Base-by-base conservation (phyloP, 306 rosid genomes). In the Argentina anserina region DNA sequence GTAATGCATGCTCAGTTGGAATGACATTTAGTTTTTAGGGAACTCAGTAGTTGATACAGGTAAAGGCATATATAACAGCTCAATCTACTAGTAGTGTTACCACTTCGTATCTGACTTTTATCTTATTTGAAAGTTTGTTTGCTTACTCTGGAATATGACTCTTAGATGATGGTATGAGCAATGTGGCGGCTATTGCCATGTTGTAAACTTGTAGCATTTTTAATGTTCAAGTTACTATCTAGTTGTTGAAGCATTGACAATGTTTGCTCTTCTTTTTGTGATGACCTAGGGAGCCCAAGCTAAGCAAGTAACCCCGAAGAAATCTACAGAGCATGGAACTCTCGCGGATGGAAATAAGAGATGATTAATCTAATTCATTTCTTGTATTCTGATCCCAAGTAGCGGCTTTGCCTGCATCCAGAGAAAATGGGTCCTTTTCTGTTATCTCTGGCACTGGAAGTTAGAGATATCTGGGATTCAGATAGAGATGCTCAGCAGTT, bases 221-320 rank as follows among this genome's bases (percentile, higher is more conserved):
- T 11, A 29, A n/a, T 31, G 18, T 14, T 46, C 65, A 7, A 23
- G 17, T 25, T 45, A 39, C 34, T 64, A 8, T 61, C 41, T 52
- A 41, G 43, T 70, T 8, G 34, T 23, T 3, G 68, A 73, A 34
- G 76, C 65, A 18, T 75, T 21, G n/a, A 70, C 49, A 67, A 18
- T 72, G 39, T 33, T 10, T 15, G n/a, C 73, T 63, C 64, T 41
- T 40, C 37, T 50, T 69, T 47, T 31, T 78, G 43, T 83, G 58
- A 60, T 79, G 31, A 69, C 67, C 20, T 75, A 85, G 90, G 92
- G 83, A 49, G 90, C 86, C 84, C 97, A 93, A 80, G 73, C 72
- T 65, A 89, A 86, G 87, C 81, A 81, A 65, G 86, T 45, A 70
- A 78, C 86, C 58, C 80, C 75, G 11, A 90, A 81, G 90, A 84